phyloP scores from a whole-genome alignment of 768 basidiomycete genomes.

The Mrakia gelida region DNA sequence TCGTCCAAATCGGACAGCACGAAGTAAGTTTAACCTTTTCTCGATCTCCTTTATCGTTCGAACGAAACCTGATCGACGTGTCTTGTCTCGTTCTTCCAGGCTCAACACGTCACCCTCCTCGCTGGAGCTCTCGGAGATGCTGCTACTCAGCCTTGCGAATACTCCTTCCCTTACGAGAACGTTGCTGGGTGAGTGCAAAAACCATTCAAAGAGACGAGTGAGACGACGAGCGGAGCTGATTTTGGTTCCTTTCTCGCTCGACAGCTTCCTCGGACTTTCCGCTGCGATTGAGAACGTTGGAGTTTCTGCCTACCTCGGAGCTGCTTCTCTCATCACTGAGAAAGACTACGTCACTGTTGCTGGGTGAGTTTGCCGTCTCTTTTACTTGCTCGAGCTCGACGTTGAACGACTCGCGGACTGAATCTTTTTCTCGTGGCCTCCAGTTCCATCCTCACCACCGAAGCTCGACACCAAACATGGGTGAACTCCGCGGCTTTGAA shows the following conservation, averaged over 20 bases:
- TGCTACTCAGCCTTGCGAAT: conserved; percentile 41
- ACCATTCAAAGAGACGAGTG: too few relatives aligned
- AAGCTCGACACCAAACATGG: conserved; percentile 65
- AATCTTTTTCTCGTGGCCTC: conserved; percentile 39
- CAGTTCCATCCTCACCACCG: conserved; percentile 59
- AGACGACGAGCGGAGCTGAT: too few relatives aligned
- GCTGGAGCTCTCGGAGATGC: conserved; percentile 49
- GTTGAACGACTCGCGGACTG: too few relatives aligned
- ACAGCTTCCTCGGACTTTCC: conserved; percentile 44
- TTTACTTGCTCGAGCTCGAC: too few relatives aligned
- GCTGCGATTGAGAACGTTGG: conserved; percentile 54
- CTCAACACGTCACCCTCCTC: conserved; percentile 56
- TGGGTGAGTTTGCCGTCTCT: not conserved
- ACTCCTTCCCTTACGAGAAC: conserved; percentile 51
- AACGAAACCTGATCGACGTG: too few relatives aligned
- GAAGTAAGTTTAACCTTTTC: conserved; percentile 33
- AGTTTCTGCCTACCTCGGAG: conserved; percentile 59
- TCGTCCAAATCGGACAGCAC: conserved; percentile 50
- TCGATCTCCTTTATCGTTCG: too few relatives aligned
- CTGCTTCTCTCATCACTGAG: conserved; percentile 34
- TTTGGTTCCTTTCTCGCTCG: too few relatives aligned
- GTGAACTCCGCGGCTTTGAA: conserved; percentile 54
- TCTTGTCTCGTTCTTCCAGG: conserved; percentile 37
- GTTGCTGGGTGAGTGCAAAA: not conserved
- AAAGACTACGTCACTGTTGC: conserved; percentile 18